Conservation (phyloP, 768 basidiomycete species). For the Termitomyces bulborhizus region DNA sequence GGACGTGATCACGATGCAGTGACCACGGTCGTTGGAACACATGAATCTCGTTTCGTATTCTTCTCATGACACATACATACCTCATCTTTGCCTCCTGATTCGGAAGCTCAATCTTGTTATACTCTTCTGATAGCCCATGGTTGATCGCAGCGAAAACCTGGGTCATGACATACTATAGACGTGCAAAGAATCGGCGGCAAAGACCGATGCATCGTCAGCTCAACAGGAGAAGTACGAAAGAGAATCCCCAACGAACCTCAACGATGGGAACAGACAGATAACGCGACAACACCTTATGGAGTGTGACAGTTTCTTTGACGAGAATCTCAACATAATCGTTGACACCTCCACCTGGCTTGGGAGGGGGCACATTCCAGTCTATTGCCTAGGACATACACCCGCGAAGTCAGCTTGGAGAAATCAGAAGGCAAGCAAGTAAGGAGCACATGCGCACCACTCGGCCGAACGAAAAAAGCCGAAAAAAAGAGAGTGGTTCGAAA, state of each 20-base stretch:
- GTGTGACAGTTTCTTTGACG: slow-evolving; percentile 89
- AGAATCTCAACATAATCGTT: slow-evolving; percentile 92
- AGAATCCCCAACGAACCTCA: slow-evolving; percentile 50
- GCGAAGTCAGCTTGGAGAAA: not conserved
- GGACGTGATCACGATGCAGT: not conserved
- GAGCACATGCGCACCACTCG: not conserved
- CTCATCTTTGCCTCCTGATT: slow-evolving; percentile 81
- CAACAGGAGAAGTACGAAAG: not conserved
- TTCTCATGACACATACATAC: slow-evolving; percentile 39
- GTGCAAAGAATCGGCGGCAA: not conserved
- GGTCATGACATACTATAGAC: slow-evolving; percentile 77
- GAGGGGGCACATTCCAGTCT: slow-evolving; percentile 60
- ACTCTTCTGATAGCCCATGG: slow-evolving; percentile 85
- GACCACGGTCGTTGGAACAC: not conserved
- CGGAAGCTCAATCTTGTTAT: slow-evolving; percentile 74
- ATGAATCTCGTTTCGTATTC: not conserved
- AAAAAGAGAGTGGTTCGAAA: not conserved
- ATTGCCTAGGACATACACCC: slow-evolving; percentile 43
- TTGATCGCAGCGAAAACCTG: slow-evolving; percentile 94
- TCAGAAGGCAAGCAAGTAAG: not conserved
- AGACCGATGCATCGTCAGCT: slow-evolving; percentile 6
- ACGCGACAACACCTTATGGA: slow-evolving; percentile 93
- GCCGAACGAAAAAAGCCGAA: not conserved
- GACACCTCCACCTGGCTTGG: slow-evolving; percentile 49
- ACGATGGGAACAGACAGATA: slow-evolving; percentile 77